phyloP scores from a whole-genome alignment of 2,329 filamentous ascomycete species.

The Verticillium dahliae region DNA sequence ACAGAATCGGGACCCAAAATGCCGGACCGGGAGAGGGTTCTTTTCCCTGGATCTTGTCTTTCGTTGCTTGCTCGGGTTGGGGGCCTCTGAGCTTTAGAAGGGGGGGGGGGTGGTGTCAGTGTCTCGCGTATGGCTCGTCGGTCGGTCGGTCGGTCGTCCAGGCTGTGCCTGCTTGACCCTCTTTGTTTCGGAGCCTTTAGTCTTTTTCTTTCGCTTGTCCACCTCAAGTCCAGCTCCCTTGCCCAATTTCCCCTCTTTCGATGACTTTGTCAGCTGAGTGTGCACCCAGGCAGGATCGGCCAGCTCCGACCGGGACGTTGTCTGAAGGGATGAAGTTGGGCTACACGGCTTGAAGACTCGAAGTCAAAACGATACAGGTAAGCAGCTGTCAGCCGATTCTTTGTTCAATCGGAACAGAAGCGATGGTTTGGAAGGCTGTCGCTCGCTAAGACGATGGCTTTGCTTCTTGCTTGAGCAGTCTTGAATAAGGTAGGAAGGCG shows the following conservation, averaged over 20 bases:
- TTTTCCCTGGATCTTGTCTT: not conserved
- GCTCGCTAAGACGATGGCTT: no score
- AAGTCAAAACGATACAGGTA: not conserved
- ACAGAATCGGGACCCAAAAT: not conserved
- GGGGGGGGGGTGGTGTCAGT: not conserved
- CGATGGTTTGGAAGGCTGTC: no score
- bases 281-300: not conserved
- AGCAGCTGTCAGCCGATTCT: no score
- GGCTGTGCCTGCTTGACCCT: not conserved
- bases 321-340: not conserved
- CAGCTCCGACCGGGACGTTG: not conserved
- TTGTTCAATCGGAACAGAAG: no score
- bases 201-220: not conserved
- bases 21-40: not conserved
- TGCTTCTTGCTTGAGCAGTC: not conserved
- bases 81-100: not conserved
- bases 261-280: not conserved
- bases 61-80: not conserved
- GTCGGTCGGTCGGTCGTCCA: not conserved
- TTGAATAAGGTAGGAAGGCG: not conserved
- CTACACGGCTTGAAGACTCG: not conserved
- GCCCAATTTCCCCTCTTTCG: not conserved
- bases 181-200: not conserved
- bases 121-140: not conserved
- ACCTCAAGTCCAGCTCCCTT: not conserved